phyloP scores from a whole-genome alignment of 768 basidiomycete species.

The Phylloporus scabripes region DNA sequence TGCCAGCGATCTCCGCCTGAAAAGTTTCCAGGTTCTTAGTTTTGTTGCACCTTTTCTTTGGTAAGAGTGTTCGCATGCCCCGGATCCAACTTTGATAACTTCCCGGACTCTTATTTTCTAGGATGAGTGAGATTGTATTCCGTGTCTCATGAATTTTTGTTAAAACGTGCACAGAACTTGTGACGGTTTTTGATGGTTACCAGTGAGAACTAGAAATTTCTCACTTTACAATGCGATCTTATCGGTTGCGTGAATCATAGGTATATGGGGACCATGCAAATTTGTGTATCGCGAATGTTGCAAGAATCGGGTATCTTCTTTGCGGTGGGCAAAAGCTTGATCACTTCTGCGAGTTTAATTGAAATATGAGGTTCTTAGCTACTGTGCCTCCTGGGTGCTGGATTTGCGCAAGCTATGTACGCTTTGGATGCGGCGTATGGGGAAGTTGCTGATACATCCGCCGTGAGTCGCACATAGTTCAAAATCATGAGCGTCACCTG shows the following conservation, averaged over 20 bases:
- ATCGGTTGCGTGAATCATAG: conserved; percentile 30
- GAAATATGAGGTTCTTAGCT: conserved; percentile 41
- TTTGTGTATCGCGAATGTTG: conserved; percentile 89
- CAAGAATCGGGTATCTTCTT: conserved; percentile 92
- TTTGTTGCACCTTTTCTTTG: conserved; percentile 86
- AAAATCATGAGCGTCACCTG: not conserved
- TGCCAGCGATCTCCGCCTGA: conserved; percentile 40
- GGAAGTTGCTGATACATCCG: conserved; percentile 44
- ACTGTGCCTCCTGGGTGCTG: conserved; percentile 73
- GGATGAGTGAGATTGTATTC: conserved; percentile 66
- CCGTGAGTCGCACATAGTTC: conserved; percentile 34
- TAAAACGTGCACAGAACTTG: conserved; percentile 45
- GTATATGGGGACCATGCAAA: conserved; percentile 90
- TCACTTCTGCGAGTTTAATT: not conserved
- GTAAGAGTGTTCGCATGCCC: conserved; percentile 37
- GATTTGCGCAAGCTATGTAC: conserved; percentile 83
- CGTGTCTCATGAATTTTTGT: not conserved
- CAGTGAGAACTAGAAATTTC: conserved; percentile 43
- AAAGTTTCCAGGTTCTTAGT: conserved; percentile 85
- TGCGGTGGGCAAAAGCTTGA: conserved; percentile 46
- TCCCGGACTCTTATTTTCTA: conserved; percentile 22
- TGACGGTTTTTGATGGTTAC: conserved; percentile 78
- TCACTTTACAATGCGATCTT: not conserved
- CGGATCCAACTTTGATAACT: not conserved
- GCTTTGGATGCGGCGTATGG: conserved; percentile 92